Percentiles rank a stretch among this genome's conserved stretches.
Conservation (phyloP, 2,329 filamentous ascomycete species). For the Gaeumannomyces tritici region DNA sequence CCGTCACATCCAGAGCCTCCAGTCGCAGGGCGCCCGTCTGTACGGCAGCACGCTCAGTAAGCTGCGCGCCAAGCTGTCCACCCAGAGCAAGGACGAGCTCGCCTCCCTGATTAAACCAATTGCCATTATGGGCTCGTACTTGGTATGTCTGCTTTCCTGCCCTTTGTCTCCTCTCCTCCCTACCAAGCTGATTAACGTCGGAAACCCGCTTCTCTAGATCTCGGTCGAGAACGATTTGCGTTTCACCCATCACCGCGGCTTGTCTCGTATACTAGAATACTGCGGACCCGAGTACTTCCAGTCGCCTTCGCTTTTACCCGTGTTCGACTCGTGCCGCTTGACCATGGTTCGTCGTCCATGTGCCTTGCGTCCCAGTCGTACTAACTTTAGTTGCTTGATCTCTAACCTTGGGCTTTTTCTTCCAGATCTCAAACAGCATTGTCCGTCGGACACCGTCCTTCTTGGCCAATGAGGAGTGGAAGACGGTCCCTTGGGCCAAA, state of each 20-base stretch:
- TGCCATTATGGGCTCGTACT: slow-evolving; percentile 11
- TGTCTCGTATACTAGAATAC: slow-evolving; percentile 15
- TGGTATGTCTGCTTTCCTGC: slow-evolving; percentile 3
- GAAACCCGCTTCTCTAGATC: slow-evolving; percentile 7
- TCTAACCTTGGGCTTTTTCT: neutral
- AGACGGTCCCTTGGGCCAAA: slow-evolving; percentile 13
- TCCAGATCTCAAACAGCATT: slow-evolving; percentile 14
- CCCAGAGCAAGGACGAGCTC: slow-evolving; percentile 6
- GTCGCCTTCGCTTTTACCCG: slow-evolving; percentile 12
- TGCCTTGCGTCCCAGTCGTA: neutral
- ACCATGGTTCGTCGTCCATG: slow-evolving; percentile 9
- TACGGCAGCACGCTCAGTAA: slow-evolving; percentile 8
- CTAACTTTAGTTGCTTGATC: neutral
- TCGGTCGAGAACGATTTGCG: slow-evolving; percentile 15
- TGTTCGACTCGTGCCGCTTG: slow-evolving; percentile 15
- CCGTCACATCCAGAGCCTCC: slow-evolving; percentile 7
- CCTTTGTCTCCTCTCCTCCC: neutral
- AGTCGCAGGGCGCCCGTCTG: slow-evolving; percentile 6
- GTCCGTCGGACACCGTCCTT: slow-evolving; percentile 14
- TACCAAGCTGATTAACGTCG: neutral
- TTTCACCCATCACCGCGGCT: slow-evolving; percentile 16
- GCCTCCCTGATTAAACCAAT: slow-evolving; percentile 12
- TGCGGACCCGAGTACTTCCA: slow-evolving; percentile 16
- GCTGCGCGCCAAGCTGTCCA: slow-evolving; percentile 6
- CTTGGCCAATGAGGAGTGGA: slow-evolving; percentile 12